Evolutionary conservation across 805 yeast genomes (phyloP), one percentile per base, ranked within the genome.

Genomic region (Brettanomyces bruxellensis): DNA sequence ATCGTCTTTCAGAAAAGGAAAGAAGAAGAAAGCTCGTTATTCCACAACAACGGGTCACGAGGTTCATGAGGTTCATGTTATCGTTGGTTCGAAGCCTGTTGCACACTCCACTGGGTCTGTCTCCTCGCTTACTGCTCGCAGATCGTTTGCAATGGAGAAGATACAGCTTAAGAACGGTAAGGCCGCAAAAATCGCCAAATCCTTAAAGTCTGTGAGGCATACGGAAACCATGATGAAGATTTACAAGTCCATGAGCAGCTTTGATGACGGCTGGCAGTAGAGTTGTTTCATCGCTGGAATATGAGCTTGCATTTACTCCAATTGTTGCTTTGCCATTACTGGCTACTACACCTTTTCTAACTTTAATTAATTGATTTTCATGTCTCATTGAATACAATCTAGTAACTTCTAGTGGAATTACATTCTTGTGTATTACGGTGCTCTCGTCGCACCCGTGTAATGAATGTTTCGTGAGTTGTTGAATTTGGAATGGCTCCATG

Each of bases 11-110:
- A 60, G 50, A 32, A 38, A 44, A 5, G 28, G 41, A 4, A 44
- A 47, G 14, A 45, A 36, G n/a, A 54, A 50, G 46, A 51, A 49
- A 41, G 45, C 48, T 22, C 49, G 49, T 25, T 48, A 49, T 18
- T 51, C 61, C 47, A 52, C 53, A 5, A 52, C 51, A 42, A 47
- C 59, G 4, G 65, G 65, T 22, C 56, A 52, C 23, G 43, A 48
- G 34, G 55, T 55, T 32, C 58, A 58, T 34, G 59, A 59, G 18
- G 66, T 63, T 28, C 57, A 53, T 39, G 67, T 63, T 23, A 57
- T 59, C 25, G 61, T 65, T 3, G 47, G 52, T 7, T 45, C 65
- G 3, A 60, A 53, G 41, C 50, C 59, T 3, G 48, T 51, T 13
- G 41, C 51, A 30, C 52, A 51, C 47, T 53, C 49, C 4, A 61